These are phyloP conservation scores for Arabidopsis hybrid DNA, from an alignment of 441 rosid species.

Conservation along the genomic window DNA sequence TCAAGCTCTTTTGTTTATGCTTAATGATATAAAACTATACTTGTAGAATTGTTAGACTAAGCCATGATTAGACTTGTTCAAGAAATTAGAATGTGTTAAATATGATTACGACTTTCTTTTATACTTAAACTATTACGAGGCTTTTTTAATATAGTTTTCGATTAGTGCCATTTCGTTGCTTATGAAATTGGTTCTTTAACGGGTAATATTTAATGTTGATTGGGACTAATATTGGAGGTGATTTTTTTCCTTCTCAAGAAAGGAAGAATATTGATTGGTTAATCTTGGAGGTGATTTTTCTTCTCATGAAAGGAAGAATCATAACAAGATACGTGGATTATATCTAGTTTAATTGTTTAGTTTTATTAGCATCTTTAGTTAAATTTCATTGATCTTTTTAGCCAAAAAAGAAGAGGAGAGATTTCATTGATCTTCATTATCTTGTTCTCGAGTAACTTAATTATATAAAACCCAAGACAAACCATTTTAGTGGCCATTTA, in stretches of 20 bases:
- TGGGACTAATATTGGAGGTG: neutral
- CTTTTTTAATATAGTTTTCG: neutral
- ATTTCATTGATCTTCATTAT: neutral
- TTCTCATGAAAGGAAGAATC: neutral
- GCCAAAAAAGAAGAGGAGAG: no score
- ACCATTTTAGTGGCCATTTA: neutral
- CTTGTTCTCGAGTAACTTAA: neutral
- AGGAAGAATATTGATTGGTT: neutral
- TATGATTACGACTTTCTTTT: conserved; percentile 30
- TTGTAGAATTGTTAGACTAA: conserved; percentile 27
- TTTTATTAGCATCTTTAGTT: neutral
- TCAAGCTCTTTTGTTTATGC: conserved; percentile 16
- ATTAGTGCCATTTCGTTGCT: neutral
- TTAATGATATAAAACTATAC: neutral
- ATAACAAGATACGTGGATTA: neutral
- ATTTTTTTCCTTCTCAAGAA: neutral
- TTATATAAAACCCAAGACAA: no score
- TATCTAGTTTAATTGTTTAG: neutral
- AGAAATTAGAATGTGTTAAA: conserved; percentile 29
- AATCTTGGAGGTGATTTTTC: neutral
- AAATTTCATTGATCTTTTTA: no score
- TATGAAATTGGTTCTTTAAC: neutral
- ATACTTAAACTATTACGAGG: neutral
- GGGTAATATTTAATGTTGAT: neutral
- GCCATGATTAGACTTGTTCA: conserved; percentile 34